Base-by-base conservation (phyloP, 345 rosid genomes). In the Heritiera fomes region DNA sequence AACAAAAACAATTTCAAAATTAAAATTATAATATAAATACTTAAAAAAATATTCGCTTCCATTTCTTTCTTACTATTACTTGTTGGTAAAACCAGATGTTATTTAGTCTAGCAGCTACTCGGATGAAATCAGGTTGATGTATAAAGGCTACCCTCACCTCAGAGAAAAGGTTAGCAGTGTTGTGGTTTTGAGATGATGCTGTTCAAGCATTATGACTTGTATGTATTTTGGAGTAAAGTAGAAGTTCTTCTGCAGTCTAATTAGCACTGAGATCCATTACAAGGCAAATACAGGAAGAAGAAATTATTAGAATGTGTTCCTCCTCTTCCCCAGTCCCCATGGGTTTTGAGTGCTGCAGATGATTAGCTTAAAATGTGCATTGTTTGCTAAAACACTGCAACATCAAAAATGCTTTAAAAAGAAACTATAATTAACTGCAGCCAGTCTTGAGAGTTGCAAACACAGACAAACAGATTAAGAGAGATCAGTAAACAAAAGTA, bases 401-500 rank as follows among this genome's bases (percentile, higher is more conserved):
- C 43, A 71, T 71, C 74, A 50, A 30, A 49, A 6, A 28, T 23
- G 74, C 74, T 71, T 71, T 13, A 71, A 71, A 49, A 71, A 71
- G 59, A 45, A 43, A 43, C 72, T 43, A 7, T 28, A 34, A 64
- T 40, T 60, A 60, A 63, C 8, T 15, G 0, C 3, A 6, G 20
- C 46, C 2, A 7, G 7, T n/a, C 32, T 67, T 67, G 53, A 34
- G 20, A 43, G 6, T 8, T n/a, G 50, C 14, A 71, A 15, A 45
- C 72, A 45, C 20, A 43, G 30, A 20, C 72, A 68, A 20, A 17
- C 74, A 12, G 41, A 30, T 13, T 32, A 5, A 30, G 40, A 30
- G 66, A 43, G 9, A 34, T 34, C 38, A 14, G 67, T 32, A 28
- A 69, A 46, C 73, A 49, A 20, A 14, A 70, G 59, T 70, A 70